Conservation (phyloP, 1,284 basidiomycete genomes). For the Limonomyces culmigenus region DNA sequence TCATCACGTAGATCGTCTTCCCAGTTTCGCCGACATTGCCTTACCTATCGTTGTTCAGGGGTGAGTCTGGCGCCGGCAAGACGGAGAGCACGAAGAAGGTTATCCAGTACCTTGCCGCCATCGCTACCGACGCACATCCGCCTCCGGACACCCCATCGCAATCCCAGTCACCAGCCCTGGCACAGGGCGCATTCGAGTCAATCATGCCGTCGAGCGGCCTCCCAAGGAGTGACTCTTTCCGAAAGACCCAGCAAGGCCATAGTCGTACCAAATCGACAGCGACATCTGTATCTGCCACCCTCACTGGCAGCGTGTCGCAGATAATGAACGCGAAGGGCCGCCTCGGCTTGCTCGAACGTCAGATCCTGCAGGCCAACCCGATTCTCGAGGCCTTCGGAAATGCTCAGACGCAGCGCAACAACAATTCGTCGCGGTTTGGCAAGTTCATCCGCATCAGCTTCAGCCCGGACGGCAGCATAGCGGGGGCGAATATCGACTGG, state of each 20-base stretch:
- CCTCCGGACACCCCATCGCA: not conserved
- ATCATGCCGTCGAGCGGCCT: constrained; percentile 40
- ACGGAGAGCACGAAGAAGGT: constrained; percentile 99
- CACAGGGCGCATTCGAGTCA: constrained; percentile 18
- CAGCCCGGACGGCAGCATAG: constrained; percentile 85
- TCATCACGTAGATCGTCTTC: constrained; percentile 70
- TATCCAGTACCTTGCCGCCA: constrained; percentile 97
- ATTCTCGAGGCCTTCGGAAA: constrained; percentile 98
- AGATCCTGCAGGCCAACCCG: constrained; percentile 96
- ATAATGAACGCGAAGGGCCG: constrained; percentile 37
- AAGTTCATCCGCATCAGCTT: constrained; percentile 98
- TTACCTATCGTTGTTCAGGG: constrained; percentile 27
- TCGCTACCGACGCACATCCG: constrained; percentile 69
- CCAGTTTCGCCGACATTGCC: not conserved
- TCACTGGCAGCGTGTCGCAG: constrained; percentile 10
- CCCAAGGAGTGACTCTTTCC: constrained; percentile 34
- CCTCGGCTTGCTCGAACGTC: constrained; percentile 84
- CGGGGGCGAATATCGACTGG: constrained; percentile 98
- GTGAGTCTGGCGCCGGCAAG: constrained; percentile 98
- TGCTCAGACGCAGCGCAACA: constrained; percentile 96
- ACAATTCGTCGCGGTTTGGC: constrained; percentile 97
- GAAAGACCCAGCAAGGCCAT: constrained; percentile 15
- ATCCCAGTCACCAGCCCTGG: not conserved
- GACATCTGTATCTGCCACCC: constrained; percentile 23
- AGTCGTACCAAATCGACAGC: constrained; percentile 20